Percentiles rank a stretch among this genome's conserved stretches.
phyloP scores from a whole-genome alignment of 192 early-diverging fungal genomes.

The Diversispora epigaea region DNA sequence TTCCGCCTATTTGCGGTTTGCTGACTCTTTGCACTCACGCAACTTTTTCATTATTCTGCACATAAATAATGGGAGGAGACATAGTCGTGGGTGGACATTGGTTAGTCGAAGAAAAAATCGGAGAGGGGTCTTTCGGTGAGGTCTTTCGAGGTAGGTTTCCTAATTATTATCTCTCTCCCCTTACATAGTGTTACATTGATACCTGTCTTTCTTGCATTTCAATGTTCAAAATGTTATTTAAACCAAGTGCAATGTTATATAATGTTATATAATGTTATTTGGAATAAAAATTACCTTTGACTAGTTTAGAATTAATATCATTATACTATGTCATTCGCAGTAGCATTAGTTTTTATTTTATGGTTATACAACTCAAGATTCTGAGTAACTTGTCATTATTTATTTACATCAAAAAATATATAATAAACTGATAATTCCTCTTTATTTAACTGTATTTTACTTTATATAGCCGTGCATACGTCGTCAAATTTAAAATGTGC shows the following conservation, averaged over 20 bases:
- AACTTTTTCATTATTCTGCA: slow-evolving; percentile 5
- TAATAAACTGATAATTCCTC: background rate
- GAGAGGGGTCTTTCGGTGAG: slow-evolving; percentile 63
- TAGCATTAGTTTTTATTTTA: background rate
- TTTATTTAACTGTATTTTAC: background rate
- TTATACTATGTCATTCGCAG: too few relatives aligned
- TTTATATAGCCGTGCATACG: slow-evolving; percentile 44
- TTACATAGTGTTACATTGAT: background rate
- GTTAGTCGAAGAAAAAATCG: slow-evolving; percentile 55
- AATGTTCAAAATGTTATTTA: too few relatives aligned
- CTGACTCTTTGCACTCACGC: background rate
- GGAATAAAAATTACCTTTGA: too few relatives aligned
- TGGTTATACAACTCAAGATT: background rate
- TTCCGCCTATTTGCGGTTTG: slow-evolving; percentile 24
- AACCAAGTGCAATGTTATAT: too few relatives aligned
- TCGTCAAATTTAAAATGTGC: slow-evolving; percentile 48
- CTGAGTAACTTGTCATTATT: too few relatives aligned
- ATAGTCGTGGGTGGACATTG: slow-evolving; percentile 52
- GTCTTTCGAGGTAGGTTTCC: slow-evolving; percentile 55
- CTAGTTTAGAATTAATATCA: too few relatives aligned
- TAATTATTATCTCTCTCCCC: background rate
- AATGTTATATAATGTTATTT: too few relatives aligned
- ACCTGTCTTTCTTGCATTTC: background rate
- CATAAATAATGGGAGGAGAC: slow-evolving; percentile 9
- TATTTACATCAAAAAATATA: too few relatives aligned